These are phyloP conservation scores for Trypanosomatidae sp. DNA, from an alignment of 208 protist species.

Conservation along the genomic window DNA sequence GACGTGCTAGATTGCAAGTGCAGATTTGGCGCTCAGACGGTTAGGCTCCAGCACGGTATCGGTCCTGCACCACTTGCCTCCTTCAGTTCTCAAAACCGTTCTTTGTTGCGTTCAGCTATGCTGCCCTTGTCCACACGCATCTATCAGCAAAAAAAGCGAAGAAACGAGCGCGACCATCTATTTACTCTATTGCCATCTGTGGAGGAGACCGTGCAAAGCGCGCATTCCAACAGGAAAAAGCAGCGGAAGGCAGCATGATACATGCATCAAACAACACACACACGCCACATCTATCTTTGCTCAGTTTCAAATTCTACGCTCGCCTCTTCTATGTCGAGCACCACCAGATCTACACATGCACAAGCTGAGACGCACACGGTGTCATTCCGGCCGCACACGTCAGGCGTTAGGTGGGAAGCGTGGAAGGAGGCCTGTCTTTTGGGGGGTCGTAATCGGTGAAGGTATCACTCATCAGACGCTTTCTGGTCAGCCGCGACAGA, in stretches of 20 bases:
- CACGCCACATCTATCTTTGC: neutral
- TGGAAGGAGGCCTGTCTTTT: too few relatives aligned
- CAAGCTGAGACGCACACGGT: neutral
- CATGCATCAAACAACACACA: neutral
- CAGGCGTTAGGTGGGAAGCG: neutral
- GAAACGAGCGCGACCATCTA: neutral
- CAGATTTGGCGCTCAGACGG: neutral
- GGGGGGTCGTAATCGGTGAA: neutral
- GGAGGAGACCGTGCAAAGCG: neutral
- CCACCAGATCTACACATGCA: neutral
- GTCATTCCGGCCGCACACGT: neutral
- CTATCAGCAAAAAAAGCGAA: neutral
- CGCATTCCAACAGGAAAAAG: neutral
- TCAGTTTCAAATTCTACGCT: neutral
- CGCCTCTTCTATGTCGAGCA: neutral
- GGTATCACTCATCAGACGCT: neutral
- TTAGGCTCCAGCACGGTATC: neutral
- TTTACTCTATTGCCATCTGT: constrained; percentile 1
- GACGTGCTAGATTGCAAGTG: neutral
- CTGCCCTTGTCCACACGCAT: neutral
- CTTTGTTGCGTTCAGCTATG: neutral
- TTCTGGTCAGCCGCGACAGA: neutral
- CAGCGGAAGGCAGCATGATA: neutral
- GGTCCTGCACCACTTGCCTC: neutral
- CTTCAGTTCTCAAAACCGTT: neutral